Base-by-base conservation (phyloP, 495 filamentous ascomycete genomes). In the Poronia punctata region DNA sequence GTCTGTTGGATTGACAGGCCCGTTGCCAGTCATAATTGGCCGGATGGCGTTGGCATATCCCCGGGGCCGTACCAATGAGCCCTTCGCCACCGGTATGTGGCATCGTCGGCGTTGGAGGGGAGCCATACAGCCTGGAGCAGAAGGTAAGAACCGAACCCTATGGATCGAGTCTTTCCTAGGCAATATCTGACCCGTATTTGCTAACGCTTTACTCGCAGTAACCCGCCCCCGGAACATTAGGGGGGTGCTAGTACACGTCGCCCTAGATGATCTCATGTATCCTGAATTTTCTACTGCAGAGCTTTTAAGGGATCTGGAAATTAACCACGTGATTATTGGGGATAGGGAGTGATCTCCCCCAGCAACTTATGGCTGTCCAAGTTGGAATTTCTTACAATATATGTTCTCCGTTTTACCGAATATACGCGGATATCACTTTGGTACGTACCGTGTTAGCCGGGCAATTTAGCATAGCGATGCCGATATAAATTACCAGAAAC, bases 11-110 rank as follows among this genome's bases (percentile, higher is more conserved):
- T 45, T 66, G 3, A 20, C 40, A 0, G 63, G 63, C 3, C 49
- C 59, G 2, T 26, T 65, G 20, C 33, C 49, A 7, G 51, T 56
- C 10, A 36, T 65, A 20, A 21, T 63, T 9, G 55, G 48, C 20
- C 28, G 57, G 34, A 62, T 59, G 59, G 53, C 52, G 0, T 53
- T 66, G 12, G 20, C 45, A 10, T 29, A 45, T 12, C 22, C 23
- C 14, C 8, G 3, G n/a, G 24, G 23, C 6, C 25, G 16, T 7
- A 35, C 29, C 7, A 36, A 46, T 32, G 23, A 18, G 21, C 35
- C 43, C 9, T 46, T 46, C 14, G 7, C 7, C 5, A 2, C 2
- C 7, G 26, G 31, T 19, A 31, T 17, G 39, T 42, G 39, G 39
- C 29, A 35, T 11, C 17, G 24, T 15, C 5, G 27, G 10, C 38